Conservation (phyloP, 371 early-diverging fungal genomes). For the Rhizopus sp. region DNA sequence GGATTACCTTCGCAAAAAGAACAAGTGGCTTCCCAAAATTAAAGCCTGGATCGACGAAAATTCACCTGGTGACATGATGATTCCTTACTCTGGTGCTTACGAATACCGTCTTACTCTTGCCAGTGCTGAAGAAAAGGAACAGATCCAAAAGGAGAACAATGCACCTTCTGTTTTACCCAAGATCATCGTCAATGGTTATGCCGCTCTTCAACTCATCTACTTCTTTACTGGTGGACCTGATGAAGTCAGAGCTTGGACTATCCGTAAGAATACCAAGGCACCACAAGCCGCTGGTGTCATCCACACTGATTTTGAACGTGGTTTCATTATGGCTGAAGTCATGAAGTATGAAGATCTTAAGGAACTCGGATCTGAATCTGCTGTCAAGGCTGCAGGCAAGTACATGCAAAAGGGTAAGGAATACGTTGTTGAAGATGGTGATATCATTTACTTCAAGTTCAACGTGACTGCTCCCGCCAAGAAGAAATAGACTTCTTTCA, state of each 20-base stretch:
- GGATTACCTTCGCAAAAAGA: constrained; percentile 89
- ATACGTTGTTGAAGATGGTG: constrained; percentile 95
- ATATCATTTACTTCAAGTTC: constrained; percentile 78
- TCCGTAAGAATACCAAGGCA: constrained; percentile 89
- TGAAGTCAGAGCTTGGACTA: constrained; percentile 97
- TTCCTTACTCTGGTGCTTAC: constrained; percentile 88
- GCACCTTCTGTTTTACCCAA: constrained; percentile 80
- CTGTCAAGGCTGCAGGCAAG: constrained; percentile 95
- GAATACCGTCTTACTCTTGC: constrained; percentile 64
- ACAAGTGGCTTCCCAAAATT: constrained; percentile 91
- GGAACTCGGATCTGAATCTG: constrained; percentile 79
- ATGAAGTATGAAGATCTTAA: constrained; percentile 88
- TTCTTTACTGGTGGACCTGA: constrained; percentile 97
- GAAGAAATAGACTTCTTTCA: constrained; percentile 26
- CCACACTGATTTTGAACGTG: constrained; percentile 92
- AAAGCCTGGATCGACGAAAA: constrained; percentile 92
- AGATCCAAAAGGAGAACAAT: constrained; percentile 62
- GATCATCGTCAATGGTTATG: constrained; percentile 93
- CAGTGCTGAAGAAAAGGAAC: constrained; percentile 60
- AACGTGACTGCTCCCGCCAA: constrained; percentile 44
- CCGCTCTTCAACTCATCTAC: constrained; percentile 88
- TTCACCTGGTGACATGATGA: constrained; percentile 83
- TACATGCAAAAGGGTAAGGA: constrained; percentile 95
- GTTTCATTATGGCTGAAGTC: constrained; percentile 99
- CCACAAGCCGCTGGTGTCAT: constrained; percentile 96